These are phyloP conservation scores for Benincasa hispida DNA, from an alignment of 306 rosid genomes.

Conservation along the genomic window DNA sequence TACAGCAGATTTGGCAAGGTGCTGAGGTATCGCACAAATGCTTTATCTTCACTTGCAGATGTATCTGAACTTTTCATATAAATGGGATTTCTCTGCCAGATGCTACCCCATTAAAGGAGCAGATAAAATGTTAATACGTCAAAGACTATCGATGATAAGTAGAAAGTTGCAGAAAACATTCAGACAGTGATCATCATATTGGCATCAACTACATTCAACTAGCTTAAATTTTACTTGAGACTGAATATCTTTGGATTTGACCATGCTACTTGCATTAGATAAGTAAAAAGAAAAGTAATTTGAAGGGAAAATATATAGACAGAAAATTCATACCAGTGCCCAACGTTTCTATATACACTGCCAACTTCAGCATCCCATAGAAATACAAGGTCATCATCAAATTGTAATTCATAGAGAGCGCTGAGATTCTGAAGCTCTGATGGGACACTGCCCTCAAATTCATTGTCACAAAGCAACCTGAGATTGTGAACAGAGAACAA, in stretches of 20 bases:
- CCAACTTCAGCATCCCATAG: conserved; percentile 17
- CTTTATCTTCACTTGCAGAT: conserved; percentile 23
- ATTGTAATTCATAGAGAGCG: conserved; percentile 25
- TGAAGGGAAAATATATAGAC: background rate
- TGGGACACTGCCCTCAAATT: conserved; percentile 39
- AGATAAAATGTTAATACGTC: conserved; percentile 7
- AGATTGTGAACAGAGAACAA: conserved; percentile 3
- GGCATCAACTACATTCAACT: background rate
- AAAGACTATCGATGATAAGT: background rate
- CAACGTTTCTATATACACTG: conserved; percentile 51
- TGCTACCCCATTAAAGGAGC: conserved; percentile 35
- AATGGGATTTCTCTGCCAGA: conserved; percentile 39
- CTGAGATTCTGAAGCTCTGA: conserved; percentile 28
- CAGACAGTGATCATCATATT: background rate
- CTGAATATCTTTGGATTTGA: background rate
- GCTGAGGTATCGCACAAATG: conserved; percentile 29
- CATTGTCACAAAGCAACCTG: conserved; percentile 55
- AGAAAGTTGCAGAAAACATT: background rate
- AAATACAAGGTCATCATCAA: conserved; percentile 32
- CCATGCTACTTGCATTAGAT: background rate
- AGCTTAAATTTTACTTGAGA: background rate
- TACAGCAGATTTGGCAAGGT: conserved; percentile 32
- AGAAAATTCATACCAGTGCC: conserved; percentile 36
- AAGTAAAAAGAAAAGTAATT: background rate
- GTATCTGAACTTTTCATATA: conserved; percentile 20